phyloP scores from a whole-genome alignment of 352 stramenopile species.

The Thalassiosira exigua region DNA sequence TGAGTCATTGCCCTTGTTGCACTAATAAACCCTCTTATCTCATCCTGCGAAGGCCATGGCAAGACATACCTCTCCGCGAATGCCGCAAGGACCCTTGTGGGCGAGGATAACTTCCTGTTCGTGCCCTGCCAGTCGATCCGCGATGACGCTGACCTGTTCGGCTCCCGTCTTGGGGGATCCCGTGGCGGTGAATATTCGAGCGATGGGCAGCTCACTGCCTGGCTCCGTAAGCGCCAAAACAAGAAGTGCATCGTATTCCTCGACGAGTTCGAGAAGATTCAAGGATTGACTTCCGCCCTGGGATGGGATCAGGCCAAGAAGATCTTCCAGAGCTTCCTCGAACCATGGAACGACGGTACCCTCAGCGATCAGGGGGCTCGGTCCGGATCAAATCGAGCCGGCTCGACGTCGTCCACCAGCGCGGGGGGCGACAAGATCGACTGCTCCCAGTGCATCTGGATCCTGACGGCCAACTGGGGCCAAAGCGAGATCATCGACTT shows the following conservation, averaged over 20 bases:
- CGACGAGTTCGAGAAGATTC: conserved; percentile 26
- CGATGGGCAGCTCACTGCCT: conserved; percentile 21
- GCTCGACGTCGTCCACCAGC: neutral
- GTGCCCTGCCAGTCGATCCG: conserved; percentile 23
- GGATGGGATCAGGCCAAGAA: conserved; percentile 30
- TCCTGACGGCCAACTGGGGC: conserved; percentile 23
- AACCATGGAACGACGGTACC: conserved; percentile 24
- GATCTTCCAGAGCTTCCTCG: conserved; percentile 24
- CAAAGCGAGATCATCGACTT: conserved; percentile 30
- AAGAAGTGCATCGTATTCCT: conserved; percentile 31
- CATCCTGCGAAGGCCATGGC: too few relatives aligned
- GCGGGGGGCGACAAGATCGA: conserved; percentile 22
- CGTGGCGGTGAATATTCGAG: conserved; percentile 7
- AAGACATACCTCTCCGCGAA: conserved; percentile 30
- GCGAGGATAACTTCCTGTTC: conserved; percentile 28
- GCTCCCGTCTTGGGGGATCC: conserved; percentile 13
- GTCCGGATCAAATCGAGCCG: neutral
- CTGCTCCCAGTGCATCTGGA: conserved; percentile 21
- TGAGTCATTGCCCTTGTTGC: too few relatives aligned
- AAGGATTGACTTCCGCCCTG: conserved; percentile 2
- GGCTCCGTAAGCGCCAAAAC: conserved; percentile 13
- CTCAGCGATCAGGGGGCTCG: conserved; percentile 14
- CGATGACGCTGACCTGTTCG: conserved; percentile 26
- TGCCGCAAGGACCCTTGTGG: conserved; percentile 15
- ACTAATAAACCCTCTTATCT: too few relatives aligned